A percentile compares a stretch with the other conserved stretches of the same genome.
These are phyloP conservation scores for Oehlia diaphana DNA, from an alignment of 192 early-diverging fungal species.

Conservation along the genomic window DNA sequence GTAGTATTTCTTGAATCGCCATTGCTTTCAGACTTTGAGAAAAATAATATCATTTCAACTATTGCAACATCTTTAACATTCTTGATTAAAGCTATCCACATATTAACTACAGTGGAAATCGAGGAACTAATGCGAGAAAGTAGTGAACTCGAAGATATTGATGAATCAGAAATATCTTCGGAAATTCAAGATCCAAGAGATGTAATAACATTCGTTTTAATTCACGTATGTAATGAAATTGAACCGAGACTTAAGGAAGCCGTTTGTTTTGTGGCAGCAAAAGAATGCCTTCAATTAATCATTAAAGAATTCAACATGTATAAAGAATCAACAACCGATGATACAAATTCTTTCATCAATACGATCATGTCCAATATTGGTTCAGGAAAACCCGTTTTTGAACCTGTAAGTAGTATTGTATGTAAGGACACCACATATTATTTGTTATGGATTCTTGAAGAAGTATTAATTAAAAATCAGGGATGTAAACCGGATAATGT, in stretches of 20 bases:
- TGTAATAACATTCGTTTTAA: neutral
- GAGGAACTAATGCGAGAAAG: neutral
- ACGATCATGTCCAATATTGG: neutral
- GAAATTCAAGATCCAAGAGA: constrained; percentile 7
- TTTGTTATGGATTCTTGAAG: constrained; percentile 1
- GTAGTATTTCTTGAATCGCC: neutral
- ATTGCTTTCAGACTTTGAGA: neutral
- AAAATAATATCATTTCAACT: neutral
- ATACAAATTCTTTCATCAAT: neutral
- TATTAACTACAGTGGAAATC: neutral
- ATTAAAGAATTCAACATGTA: neutral
- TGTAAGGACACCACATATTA: neutral
- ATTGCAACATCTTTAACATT: neutral
- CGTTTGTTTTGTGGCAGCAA: neutral
- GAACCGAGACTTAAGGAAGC: neutral
- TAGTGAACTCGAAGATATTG: neutral
- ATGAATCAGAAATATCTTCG: neutral
- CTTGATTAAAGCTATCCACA: neutral
- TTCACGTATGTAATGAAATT: neutral
- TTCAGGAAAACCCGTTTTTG: neutral
- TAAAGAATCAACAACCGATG: neutral
- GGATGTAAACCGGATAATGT: neutral
- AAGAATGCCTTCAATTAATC: neutral
- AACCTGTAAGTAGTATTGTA: neutral
- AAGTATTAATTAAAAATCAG: neutral